Conservation (phyloP, 805 yeast genomes). For the Dipodascopsis tothii region DNA sequence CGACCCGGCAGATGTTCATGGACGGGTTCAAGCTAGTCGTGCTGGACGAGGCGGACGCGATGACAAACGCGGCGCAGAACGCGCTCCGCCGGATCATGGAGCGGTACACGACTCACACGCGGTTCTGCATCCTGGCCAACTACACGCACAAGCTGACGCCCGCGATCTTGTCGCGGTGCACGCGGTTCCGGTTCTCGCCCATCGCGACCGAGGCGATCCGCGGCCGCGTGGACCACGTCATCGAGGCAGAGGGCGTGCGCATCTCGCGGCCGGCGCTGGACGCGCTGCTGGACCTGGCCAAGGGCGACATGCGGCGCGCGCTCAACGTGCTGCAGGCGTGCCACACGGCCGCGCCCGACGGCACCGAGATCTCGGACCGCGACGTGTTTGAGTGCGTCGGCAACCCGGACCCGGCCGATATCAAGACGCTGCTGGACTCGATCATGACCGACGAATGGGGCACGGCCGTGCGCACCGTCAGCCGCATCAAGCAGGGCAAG, state of each 20-base stretch:
- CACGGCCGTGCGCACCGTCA: conserved; percentile 59
- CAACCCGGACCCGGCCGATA: conserved; percentile 83
- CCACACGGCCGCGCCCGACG: conserved; percentile 50
- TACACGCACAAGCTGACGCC: conserved; percentile 94
- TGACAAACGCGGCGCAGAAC: conserved; percentile 94
- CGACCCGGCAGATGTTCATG: conserved; percentile 88
- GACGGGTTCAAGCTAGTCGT: conserved; percentile 93
- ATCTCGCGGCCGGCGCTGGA: conserved; percentile 52
- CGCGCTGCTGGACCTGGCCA: conserved; percentile 63
- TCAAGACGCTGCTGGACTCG: conserved; percentile 66
- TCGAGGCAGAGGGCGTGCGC: conserved; percentile 56
- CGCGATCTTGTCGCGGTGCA: conserved; percentile 88
- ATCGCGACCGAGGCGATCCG: conserved; percentile 59
- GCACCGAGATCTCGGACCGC: conserved; percentile 45
- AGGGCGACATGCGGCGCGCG: conserved; percentile 95
- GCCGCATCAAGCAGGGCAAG: conserved; percentile 55
- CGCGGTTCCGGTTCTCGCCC: conserved; percentile 89
- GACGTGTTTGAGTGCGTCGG: conserved; percentile 93
- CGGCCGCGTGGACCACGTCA: conserved; percentile 60
- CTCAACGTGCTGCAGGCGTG: conserved; percentile 92
- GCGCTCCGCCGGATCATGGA: conserved; percentile 90
- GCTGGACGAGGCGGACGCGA: conserved; percentile 92
- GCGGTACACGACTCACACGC: conserved; percentile 76
- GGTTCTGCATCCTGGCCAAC: conserved; percentile 92
- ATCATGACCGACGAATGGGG: conserved; percentile 85